phyloP scores from a whole-genome alignment of 1,139 yeast genomes.

The Suhomyces ambrosiae region DNA sequence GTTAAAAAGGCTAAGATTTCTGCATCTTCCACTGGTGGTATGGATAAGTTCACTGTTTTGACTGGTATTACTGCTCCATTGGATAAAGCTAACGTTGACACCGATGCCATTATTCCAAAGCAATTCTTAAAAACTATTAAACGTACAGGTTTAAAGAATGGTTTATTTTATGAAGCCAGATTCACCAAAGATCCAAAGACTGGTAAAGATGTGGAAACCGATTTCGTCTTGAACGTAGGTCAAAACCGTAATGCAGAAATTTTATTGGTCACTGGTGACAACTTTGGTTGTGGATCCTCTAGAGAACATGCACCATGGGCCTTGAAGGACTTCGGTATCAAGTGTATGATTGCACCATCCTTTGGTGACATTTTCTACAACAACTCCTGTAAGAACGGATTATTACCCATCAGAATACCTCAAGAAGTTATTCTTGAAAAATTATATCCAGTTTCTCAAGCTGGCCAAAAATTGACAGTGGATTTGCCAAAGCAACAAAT shows the following conservation, averaged over 20 bases:
- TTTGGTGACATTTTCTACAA: conserved; percentile 98
- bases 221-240: conserved; percentile 81
- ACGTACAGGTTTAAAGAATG: conserved; percentile 88
- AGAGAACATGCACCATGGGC: conserved; percentile 99
- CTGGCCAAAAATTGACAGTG: conserved; percentile 70
- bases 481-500: conserved; percentile 89
- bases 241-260: conserved; percentile 82
- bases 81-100: conserved; percentile 92
- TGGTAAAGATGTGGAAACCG: conserved; percentile 81
- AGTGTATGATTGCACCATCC: conserved; percentile 94
- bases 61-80: conserved; percentile 92
- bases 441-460: conserved; percentile 75
- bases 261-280: conserved; percentile 90
- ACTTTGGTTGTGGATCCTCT: conserved; percentile 98
- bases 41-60: conserved; percentile 74
- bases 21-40: conserved; percentile 45
- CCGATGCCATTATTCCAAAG: conserved; percentile 98
- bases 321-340: conserved; percentile 92
- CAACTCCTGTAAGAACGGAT: conserved; percentile 93
- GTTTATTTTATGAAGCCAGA: conserved; percentile 89
- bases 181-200: conserved; percentile 61
- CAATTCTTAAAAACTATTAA: conserved; percentile 96
- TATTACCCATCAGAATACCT: conserved; percentile 85
- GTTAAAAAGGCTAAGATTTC: conserved; percentile 31
- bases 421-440: conserved; percentile 70